phyloP scores from a whole-genome alignment of 176 grass and related monocot species.

The Dendrocalamus sinicus region DNA sequence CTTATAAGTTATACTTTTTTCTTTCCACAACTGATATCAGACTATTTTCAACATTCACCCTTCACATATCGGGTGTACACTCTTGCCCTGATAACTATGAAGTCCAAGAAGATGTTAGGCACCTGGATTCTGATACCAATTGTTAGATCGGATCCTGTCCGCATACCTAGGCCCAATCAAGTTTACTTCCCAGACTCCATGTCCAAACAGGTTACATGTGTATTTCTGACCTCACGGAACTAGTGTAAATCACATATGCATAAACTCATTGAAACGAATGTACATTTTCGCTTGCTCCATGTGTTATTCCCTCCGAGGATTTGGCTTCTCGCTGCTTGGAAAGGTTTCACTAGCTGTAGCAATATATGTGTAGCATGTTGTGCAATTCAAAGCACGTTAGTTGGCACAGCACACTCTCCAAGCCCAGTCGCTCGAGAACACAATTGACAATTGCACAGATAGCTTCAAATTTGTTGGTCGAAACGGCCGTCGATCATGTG shows the following conservation, averaged over 20 bases:
- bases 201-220: too few relatives aligned
- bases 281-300: not conserved
- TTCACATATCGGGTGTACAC: too few relatives aligned
- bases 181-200: too few relatives aligned
- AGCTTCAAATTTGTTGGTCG: slow-evolving; percentile 1
- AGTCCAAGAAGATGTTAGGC: too few relatives aligned
- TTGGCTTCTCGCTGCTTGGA: not conserved
- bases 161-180: too few relatives aligned
- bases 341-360: not conserved
- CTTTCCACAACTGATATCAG: too few relatives aligned
- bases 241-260: not conserved
- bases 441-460: not conserved
- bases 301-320: not conserved
- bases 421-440: slow-evolving; percentile 1
- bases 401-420: not conserved
- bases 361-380: not conserved
- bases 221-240: not conserved
- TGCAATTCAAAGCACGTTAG: not conserved
- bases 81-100: too few relatives aligned
- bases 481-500: not conserved
- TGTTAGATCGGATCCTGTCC: too few relatives aligned
- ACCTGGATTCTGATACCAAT: too few relatives aligned
- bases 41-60: too few relatives aligned
- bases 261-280: not conserved
- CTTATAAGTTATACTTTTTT: too few relatives aligned